phyloP scores from a whole-genome alignment of 2,329 filamentous ascomycete species.

The Hymenoscyphus albidus region DNA sequence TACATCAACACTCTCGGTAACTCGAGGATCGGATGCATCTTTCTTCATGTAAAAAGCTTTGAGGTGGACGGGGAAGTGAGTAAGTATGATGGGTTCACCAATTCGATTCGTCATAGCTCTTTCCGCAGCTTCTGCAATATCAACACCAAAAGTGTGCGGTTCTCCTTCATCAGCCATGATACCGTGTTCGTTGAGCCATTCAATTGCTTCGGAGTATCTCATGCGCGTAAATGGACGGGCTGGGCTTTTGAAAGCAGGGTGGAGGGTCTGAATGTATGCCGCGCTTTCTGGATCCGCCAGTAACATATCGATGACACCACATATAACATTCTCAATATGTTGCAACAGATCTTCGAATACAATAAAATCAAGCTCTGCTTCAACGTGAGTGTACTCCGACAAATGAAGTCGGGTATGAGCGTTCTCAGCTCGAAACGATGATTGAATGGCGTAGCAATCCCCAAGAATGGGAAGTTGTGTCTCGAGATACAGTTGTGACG shows the following conservation, averaged over 20 bases:
- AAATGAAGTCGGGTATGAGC: not conserved
- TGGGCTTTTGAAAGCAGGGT: not conserved
- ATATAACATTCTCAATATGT: not conserved
- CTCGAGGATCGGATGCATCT: not conserved
- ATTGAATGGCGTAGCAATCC: not conserved
- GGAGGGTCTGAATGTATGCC: not conserved
- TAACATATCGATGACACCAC: slow-evolving; percentile 1
- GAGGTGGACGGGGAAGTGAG: not conserved
- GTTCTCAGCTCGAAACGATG: not conserved
- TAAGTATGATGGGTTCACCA: not conserved
- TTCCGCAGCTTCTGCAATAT: not conserved
- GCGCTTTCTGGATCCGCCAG: not conserved
- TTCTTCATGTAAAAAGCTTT: slow-evolving; percentile 2
- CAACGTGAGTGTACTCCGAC: not conserved
- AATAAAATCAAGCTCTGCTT: not conserved
- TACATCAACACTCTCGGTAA: not conserved
- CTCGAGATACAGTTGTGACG: not conserved
- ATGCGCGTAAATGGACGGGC: not conserved
- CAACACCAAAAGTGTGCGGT: not conserved
- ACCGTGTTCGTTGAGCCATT: not conserved
- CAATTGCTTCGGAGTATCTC: not conserved
- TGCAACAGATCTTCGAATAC: not conserved
- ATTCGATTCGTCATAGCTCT: not conserved
- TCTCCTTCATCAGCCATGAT: not conserved
- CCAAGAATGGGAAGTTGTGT: not conserved